These are phyloP conservation scores for Liquidambar formosana DNA, from an alignment of 164 flowering plant genomes.

Conservation along the genomic window DNA sequence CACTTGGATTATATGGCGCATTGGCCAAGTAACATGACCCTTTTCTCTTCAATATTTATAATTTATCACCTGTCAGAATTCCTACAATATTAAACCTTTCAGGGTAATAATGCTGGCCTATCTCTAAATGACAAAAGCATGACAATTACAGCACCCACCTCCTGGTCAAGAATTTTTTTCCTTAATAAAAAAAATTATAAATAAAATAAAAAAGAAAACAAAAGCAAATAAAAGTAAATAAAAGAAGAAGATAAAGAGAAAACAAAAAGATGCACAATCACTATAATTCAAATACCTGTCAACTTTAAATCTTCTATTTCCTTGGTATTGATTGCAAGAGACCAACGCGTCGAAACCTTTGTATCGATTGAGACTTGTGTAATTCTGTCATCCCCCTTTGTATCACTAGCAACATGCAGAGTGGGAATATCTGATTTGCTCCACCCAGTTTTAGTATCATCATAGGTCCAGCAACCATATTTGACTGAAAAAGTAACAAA, in stretches of 20 bases:
- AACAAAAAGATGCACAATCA: not conserved
- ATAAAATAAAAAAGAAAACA: no score
- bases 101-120: no score
- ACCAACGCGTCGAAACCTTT: conserved; percentile 77
- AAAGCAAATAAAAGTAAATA: not conserved
- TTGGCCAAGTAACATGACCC: no score
- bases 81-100: no score
- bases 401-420: conserved; percentile 51
- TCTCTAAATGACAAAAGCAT: no score
- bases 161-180: no score
- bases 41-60: no score
- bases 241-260: not conserved
- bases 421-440: conserved; percentile 65
- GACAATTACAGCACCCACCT: no score
- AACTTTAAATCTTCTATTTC: conserved; percentile 73
- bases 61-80: no score
- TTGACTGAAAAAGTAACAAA: conserved; percentile 78
- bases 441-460: conserved; percentile 68
- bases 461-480: conserved; percentile 72
- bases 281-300: conserved; percentile 48
- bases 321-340: conserved; percentile 71
- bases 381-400: conserved; percentile 36
- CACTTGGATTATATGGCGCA: no score
- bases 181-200: no score
- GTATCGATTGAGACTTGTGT: conserved; percentile 67